Evolutionary conservation across 176 grass and related monocot species (phyloP), one percentile per base, ranked within the genome.

Genomic region (Bonia amplexicaulis): DNA sequence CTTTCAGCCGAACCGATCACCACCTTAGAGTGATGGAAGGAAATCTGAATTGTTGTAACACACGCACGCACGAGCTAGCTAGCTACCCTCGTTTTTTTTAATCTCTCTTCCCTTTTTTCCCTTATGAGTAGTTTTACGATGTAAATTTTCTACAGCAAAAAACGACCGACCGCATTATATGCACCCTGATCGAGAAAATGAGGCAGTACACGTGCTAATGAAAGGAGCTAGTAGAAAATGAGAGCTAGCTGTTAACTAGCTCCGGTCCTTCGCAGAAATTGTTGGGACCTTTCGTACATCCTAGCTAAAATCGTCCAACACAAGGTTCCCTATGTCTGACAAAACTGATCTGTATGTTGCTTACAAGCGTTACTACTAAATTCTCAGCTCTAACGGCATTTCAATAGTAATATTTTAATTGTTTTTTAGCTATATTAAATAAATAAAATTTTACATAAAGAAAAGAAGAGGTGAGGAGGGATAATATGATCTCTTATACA

Each of bases 291-390:
- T 67, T 83, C 66, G 40, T 79, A 58, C 22, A 51, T 83, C 60
- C 47, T 84, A 5, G 31, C 58, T 44, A 58, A 82, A 86, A 82
- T 67, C 19, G 55, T 71, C 37, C 39, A 44, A 71, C 35, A 22
- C 61, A 75, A 60, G 71, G 54, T 37, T 48, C 14, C 19, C 57
- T n/a, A 33, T 52, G 26, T 33, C 71, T 52, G 71, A 52, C 70
- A 65, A 17, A 17, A 26, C 35, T 27, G 78, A 20, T 82, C n/a
- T 37, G 20, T 47, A 20, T 86, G 80, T 86, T 82, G 84, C 88
- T 86, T 90, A 66, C 7, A 90, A 86, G 88, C 78, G 42, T 63
- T 41, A 58, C 13, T 35, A 35, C 46, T 17, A 44, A 44, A 44
- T 44, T 52, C 20, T 48, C 59, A 22, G 29, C 2, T 52, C 20